Percentiles rank a stretch among this genome's conserved stretches.
phyloP scores from a whole-genome alignment of 2,329 filamentous ascomycete genomes.

The Nemania serpens region DNA sequence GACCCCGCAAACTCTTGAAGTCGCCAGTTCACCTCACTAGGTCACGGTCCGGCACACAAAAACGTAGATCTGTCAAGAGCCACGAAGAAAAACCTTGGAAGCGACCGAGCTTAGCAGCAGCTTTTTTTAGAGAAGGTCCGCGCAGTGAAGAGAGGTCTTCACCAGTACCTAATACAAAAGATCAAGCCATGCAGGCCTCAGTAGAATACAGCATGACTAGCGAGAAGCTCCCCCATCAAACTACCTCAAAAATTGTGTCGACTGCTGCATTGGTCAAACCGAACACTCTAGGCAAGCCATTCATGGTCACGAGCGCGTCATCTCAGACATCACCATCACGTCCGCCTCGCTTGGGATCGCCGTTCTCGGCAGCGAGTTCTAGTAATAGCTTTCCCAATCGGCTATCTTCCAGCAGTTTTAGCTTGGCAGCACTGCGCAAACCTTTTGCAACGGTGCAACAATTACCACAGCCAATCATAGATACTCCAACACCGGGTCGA shows the following conservation, averaged over 20 bases:
- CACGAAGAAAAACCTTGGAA: conserved; percentile 54
- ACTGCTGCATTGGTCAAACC: background rate
- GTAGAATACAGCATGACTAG: background rate
- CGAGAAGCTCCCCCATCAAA: background rate
- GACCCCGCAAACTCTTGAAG: conserved; percentile 54
- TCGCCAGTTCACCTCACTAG: conserved; percentile 57
- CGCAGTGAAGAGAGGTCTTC: conserved; percentile 20
- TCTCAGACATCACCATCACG: conserved; percentile 39
- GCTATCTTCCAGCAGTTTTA: conserved; percentile 52
- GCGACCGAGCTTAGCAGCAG: conserved; percentile 59
- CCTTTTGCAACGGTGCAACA: conserved; percentile 65
- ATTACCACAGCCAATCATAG: conserved; percentile 42
- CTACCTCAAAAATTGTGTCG: conserved; percentile 1
- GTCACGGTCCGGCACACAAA: conserved; percentile 59
- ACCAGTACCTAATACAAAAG: background rate
- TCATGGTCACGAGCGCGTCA: conserved; percentile 29
- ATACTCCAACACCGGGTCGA: conserved; percentile 42
- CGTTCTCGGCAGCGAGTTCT: conserved; percentile 55
- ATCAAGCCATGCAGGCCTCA: background rate
- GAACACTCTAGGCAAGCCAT: conserved; percentile 18
- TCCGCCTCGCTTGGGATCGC: conserved; percentile 61
- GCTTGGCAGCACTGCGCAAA: conserved; percentile 51
- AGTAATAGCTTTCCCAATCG: conserved; percentile 67
- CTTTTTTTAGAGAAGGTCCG: conserved; percentile 51
- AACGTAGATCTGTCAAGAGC: conserved; percentile 57